These are phyloP conservation scores for Ustulina deusta DNA, from an alignment of 2,329 filamentous ascomycete genomes.

Conservation along the genomic window DNA sequence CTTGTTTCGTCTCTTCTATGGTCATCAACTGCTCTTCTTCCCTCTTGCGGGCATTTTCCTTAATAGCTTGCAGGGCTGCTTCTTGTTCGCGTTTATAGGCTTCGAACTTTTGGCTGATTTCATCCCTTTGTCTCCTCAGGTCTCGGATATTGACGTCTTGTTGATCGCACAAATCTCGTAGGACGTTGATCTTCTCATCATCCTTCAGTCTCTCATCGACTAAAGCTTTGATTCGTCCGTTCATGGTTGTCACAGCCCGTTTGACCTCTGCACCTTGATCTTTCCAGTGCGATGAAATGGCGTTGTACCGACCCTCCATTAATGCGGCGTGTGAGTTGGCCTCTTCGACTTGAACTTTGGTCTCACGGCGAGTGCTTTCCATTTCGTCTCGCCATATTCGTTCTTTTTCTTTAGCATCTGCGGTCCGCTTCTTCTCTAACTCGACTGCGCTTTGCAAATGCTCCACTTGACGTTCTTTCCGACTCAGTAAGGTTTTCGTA, in stretches of 20 bases:
- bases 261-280: slow-evolving; percentile 73
- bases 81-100: slow-evolving; percentile 75
- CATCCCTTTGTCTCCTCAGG: slow-evolving; percentile 70
- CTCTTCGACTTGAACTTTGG: slow-evolving; percentile 72
- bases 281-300: slow-evolving; percentile 74
- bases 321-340: slow-evolving; percentile 73
- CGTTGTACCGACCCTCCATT: slow-evolving; percentile 77
- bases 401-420: slow-evolving; percentile 70
- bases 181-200: slow-evolving; percentile 71
- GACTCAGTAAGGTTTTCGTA: slow-evolving; percentile 75
- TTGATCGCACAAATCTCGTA: slow-evolving; percentile 78
- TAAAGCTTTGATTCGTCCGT: slow-evolving; percentile 66
- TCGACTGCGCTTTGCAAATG: slow-evolving; percentile 74
- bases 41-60: slow-evolving; percentile 65
- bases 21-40: slow-evolving; percentile 72
- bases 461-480: slow-evolving; percentile 81
- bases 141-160: slow-evolving; percentile 76
- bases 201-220: slow-evolving; percentile 68
- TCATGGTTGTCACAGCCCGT: slow-evolving; percentile 62
- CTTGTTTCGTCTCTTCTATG: slow-evolving; percentile 68
- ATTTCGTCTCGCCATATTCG: slow-evolving; percentile 72
- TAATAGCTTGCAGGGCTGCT: slow-evolving; percentile 69
- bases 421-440: slow-evolving; percentile 71
- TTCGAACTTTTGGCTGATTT: slow-evolving; percentile 70
- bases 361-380: slow-evolving; percentile 70